Conservation (phyloP, 2,329 filamentous ascomycete species). For the Apiospora aurea region DNA sequence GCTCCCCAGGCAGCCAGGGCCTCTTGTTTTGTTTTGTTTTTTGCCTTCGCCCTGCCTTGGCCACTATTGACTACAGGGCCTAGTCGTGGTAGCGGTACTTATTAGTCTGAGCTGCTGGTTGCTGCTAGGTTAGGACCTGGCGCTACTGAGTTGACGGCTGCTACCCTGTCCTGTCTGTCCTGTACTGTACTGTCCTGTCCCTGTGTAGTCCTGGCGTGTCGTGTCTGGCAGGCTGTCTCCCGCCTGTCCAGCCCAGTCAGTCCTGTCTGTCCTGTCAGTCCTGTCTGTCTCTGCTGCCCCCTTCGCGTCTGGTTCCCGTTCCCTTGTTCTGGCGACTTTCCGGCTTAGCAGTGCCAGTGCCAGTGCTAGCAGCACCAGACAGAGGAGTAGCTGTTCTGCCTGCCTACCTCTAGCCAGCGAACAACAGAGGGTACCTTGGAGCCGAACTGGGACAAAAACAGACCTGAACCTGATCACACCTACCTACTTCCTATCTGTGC, state of each 20-base stretch:
- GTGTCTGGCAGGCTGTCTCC: background rate
- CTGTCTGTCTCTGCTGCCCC: conserved; percentile 10
- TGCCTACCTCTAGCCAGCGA: background rate
- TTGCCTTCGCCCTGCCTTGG: conserved; percentile 19
- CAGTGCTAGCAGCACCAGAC: no score
- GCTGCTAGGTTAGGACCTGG: conserved; percentile 18
- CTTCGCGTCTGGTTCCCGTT: background rate
- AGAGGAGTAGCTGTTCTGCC: background rate
- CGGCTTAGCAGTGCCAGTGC: no score
- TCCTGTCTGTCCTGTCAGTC: no score
- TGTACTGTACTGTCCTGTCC: background rate
- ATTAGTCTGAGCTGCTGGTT: background rate
- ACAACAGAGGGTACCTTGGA: background rate
- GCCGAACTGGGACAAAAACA: conserved; percentile 9
- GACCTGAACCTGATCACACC: conserved; percentile 19
- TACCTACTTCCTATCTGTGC: conserved; percentile 18
- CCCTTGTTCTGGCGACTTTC: background rate
- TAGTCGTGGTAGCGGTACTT: background rate
- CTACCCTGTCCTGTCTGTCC: conserved; percentile 9
- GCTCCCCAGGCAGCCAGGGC: background rate
- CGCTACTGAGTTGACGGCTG: conserved; percentile 16
- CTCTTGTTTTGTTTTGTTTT: background rate
- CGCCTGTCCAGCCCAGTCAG: background rate
- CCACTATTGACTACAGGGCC: conserved; percentile 15
- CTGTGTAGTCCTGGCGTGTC: no score